These are phyloP conservation scores for Ephemerocybe angulata DNA, from an alignment of 768 basidiomycete species.

Conservation along the genomic window DNA sequence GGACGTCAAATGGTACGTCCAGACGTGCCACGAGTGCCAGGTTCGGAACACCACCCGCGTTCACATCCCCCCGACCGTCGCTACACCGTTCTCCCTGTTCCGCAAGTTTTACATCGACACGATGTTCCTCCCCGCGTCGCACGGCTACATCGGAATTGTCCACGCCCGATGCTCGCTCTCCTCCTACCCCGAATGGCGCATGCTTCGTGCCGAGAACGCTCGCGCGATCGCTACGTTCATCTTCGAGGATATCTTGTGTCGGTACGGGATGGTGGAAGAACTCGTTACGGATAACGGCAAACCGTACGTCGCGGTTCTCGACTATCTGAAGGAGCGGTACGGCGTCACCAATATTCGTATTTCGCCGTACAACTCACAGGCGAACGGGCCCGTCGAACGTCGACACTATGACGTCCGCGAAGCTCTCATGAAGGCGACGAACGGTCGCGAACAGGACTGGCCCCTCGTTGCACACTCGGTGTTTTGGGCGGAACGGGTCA, in stretches of 20 bases:
- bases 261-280: slow-evolving; percentile 32
- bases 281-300: slow-evolving; percentile 33
- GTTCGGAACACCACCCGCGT: slow-evolving; percentile 17
- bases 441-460: no score
- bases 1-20: slow-evolving; percentile 30
- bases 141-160: slow-evolving; percentile 20
- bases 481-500: slow-evolving; percentile 32
- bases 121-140: slow-evolving; percentile 23
- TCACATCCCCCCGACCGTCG: slow-evolving; percentile 24
- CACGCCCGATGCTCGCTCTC: slow-evolving; percentile 24
- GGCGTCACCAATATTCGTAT: slow-evolving; percentile 36
- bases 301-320: slow-evolving; percentile 21
- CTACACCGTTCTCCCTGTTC: slow-evolving; percentile 24
- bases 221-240: slow-evolving; percentile 21
- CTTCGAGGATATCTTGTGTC: slow-evolving; percentile 28
- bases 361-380: slow-evolving; percentile 37
- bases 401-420: slow-evolving; percentile 26
- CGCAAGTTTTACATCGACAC: slow-evolving; percentile 23
- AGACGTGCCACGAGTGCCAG: slow-evolving; percentile 32
- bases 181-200: slow-evolving; percentile 18
- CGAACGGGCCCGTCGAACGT: slow-evolving; percentile 34
- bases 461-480: slow-evolving; percentile 17
- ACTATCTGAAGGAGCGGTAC: slow-evolving; percentile 18
- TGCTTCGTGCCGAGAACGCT: slow-evolving; percentile 20
- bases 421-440: slow-evolving; percentile 30